Percentiles rank a stretch among this genome's conserved stretches.
These are phyloP conservation scores for Talaromyces sp. DNA, from an alignment of 2,329 filamentous ascomycete species.

Conservation along the genomic window DNA sequence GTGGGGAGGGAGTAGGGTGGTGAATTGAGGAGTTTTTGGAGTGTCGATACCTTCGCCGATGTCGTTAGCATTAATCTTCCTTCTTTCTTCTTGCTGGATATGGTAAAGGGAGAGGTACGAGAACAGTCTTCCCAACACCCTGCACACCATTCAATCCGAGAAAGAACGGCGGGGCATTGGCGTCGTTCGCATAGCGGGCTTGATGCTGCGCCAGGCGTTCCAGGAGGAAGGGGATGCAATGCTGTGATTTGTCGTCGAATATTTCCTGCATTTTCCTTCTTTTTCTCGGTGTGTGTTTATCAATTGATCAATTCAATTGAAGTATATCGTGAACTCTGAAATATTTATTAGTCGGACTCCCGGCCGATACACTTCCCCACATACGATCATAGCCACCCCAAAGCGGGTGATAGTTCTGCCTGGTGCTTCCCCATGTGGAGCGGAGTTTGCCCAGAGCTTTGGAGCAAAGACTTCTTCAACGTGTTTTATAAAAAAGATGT, in stretches of 20 bases:
- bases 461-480: not conserved
- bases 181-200: constrained; percentile 36
- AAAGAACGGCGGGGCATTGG: constrained; percentile 65
- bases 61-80: not conserved
- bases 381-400: no score
- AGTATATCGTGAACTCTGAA: not conserved
- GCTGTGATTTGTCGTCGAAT: constrained; percentile 72
- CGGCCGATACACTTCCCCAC: constrained; percentile 6
- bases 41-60: constrained; percentile 56
- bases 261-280: constrained; percentile 50
- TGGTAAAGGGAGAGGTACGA: constrained; percentile 53
- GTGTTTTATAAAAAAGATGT: not conserved
- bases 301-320: not conserved
- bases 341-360: not conserved
- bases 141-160: constrained; percentile 89
- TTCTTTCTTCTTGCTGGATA: no score
- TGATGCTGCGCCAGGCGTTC: constrained; percentile 57
- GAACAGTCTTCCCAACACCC: constrained; percentile 87
- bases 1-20: constrained; percentile 61
- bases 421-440: constrained; percentile 7
- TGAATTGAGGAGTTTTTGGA: constrained; percentile 61
- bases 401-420: constrained; percentile 10
- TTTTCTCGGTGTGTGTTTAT: not conserved
- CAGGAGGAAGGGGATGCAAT: constrained; percentile 76
- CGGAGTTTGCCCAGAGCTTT: not conserved